phyloP scores from a whole-genome alignment of 1,284 basidiomycete genomes.

The Moesziomyces parantarcticus region DNA sequence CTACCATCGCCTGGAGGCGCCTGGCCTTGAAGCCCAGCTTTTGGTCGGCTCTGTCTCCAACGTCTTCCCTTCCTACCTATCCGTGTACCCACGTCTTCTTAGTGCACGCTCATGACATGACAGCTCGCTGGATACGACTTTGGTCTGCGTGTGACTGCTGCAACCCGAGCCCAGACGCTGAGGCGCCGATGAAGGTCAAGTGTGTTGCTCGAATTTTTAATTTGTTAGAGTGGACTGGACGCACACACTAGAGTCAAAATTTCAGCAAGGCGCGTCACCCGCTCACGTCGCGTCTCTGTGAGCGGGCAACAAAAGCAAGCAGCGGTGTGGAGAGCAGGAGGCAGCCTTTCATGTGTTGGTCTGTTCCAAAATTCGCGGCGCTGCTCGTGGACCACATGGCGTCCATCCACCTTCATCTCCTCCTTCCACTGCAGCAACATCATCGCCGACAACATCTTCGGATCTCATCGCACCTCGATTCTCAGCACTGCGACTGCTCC shows the following conservation, averaged over 20 bases:
- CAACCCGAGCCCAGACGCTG: too few species aligned
- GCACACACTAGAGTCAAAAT: background rate
- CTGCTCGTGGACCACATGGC: background rate
- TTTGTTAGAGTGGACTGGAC: background rate
- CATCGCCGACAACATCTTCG: too few species aligned
- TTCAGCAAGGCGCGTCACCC: constrained; percentile 1
- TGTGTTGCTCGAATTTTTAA: background rate
- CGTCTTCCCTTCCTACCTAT: background rate
- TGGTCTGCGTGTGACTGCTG: background rate
- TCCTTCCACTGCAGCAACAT: background rate
- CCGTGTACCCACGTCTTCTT: background rate
- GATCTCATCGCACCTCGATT: too few species aligned
- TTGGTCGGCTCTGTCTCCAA: background rate
- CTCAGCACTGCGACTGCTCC: background rate
- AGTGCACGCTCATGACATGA: background rate
- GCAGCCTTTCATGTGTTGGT: background rate
- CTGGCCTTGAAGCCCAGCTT: background rate
- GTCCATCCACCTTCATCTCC: background rate
- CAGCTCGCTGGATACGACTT: background rate
- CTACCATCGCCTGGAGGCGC: too few species aligned
- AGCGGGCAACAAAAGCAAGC: constrained; percentile 3
- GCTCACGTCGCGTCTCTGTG: constrained; percentile 24
- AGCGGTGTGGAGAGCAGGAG: background rate
- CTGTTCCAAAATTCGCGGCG: background rate
- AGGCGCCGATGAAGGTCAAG: too few species aligned